Conservation (phyloP, 202 grass and related monocot species). For the Zizania palustris region DNA sequence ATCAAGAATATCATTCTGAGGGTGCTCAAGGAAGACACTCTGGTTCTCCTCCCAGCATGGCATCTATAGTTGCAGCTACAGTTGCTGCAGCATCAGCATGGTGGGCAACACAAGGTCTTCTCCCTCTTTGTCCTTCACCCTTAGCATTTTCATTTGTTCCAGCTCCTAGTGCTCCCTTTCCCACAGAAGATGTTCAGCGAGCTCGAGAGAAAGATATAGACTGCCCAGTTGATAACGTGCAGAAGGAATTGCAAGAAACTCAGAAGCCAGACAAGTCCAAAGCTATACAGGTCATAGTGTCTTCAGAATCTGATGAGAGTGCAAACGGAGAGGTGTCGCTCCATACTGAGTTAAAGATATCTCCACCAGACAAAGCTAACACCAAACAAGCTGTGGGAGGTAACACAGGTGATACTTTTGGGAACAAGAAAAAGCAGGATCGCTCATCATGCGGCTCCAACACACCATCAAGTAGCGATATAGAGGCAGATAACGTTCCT, state of each 20-base stretch:
- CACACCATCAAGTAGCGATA: constrained; percentile 77
- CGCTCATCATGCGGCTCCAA: constrained; percentile 86
- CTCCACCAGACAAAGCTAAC: constrained; percentile 39
- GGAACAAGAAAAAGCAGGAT: constrained; percentile 68
- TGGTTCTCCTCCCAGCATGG: constrained; percentile 59
- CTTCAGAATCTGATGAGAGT: constrained; percentile 52
- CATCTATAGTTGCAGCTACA: constrained; percentile 77
- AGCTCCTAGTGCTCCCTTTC: constrained; percentile 51
- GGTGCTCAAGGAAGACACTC: constrained; percentile 49
- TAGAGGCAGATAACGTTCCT: constrained; percentile 56
- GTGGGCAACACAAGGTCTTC: constrained; percentile 92
- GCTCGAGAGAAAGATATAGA: constrained; percentile 42
- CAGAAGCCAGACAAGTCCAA: constrained; percentile 29
- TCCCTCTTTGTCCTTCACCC: constrained; percentile 66
- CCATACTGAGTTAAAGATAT: constrained; percentile 49
- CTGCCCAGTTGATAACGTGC: constrained; percentile 40
- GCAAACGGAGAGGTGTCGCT: constrained; percentile 48
- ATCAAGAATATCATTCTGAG: constrained; percentile 50
- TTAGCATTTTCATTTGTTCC: constrained; percentile 68
- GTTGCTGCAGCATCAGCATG: constrained; percentile 89
- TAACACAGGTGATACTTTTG: constrained; percentile 46
- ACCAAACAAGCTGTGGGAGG: constrained; percentile 34
- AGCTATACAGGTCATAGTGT: constrained; percentile 27
- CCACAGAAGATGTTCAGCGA: constrained; percentile 38
- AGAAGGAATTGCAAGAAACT: constrained; percentile 49